These are phyloP conservation scores for Knoxdaviesia capensis DNA, from an alignment of 2,329 filamentous ascomycete genomes.

Conservation along the genomic window DNA sequence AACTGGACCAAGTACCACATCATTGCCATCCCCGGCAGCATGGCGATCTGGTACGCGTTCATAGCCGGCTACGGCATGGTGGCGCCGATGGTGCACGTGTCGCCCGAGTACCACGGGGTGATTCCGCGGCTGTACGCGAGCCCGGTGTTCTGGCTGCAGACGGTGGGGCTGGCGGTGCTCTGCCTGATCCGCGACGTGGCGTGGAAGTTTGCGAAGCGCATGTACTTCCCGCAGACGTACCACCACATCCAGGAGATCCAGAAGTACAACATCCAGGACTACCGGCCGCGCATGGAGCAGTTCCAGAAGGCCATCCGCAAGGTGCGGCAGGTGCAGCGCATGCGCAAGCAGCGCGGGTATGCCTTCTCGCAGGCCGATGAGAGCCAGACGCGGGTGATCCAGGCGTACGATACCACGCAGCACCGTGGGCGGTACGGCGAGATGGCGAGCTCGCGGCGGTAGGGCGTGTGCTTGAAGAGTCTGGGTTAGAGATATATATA, in stretches of 20 bases:
- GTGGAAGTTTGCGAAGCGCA: constrained; percentile 95
- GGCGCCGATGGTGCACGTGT: constrained; percentile 65
- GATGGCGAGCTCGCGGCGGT: constrained; percentile 43
- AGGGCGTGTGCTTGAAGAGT: background rate
- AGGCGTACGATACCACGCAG: constrained; percentile 93
- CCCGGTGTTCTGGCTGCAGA: constrained; percentile 82
- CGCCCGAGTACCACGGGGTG: constrained; percentile 67
- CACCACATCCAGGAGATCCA: constrained; percentile 99
- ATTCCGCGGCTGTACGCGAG: constrained; percentile 63
- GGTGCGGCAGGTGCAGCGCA: constrained; percentile 91
- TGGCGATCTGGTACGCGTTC: constrained; percentile 81
- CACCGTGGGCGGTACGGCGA: constrained; percentile 85
- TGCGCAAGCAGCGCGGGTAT: constrained; percentile 97
- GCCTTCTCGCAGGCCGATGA: constrained; percentile 97
- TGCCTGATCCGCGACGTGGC: constrained; percentile 78
- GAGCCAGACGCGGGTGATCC: constrained; percentile 80
- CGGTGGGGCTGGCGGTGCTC: constrained; percentile 55
- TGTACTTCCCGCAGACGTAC: constrained; percentile 91
- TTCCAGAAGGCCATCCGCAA: constrained; percentile 99
- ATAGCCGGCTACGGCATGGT: constrained; percentile 73
- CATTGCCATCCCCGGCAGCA: constrained; percentile 82
- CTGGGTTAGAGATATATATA: no score
- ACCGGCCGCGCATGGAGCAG: constrained; percentile 95
- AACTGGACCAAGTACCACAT: constrained; percentile 99
- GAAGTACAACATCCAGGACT: constrained; percentile 99